These are phyloP conservation scores for Parachaetomium inaequale DNA, from an alignment of 495 filamentous ascomycete genomes.

Conservation along the genomic window DNA sequence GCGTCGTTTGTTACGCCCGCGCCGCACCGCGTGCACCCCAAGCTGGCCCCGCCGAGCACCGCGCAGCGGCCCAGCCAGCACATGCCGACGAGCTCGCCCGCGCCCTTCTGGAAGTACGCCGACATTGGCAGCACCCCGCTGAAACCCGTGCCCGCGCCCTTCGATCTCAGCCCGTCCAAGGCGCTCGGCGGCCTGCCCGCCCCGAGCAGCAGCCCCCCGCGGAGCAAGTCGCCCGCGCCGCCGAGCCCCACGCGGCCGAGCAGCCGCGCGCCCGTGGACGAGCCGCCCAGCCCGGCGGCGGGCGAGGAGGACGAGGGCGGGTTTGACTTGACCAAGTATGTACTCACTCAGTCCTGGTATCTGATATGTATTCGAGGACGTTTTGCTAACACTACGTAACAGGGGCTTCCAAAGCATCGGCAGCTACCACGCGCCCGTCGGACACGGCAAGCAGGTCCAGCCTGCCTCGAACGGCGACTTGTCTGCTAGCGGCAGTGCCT, in stretches of 20 bases:
- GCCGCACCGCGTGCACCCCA: constrained; percentile 75
- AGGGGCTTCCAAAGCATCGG: constrained; percentile 44
- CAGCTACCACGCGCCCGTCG: constrained; percentile 36
- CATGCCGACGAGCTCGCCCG: constrained; percentile 90
- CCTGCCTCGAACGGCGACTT: constrained; percentile 22
- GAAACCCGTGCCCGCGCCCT: constrained; percentile 56
- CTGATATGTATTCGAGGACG: not conserved
- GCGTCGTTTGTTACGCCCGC: constrained; percentile 75
- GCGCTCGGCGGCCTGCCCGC: constrained; percentile 43
- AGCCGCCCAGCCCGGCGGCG: constrained; percentile 23
- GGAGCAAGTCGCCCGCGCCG: constrained; percentile 32
- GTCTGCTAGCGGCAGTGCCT: constrained; percentile 11
- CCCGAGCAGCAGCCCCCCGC: constrained; percentile 63
- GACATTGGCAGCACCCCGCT: constrained; percentile 76
- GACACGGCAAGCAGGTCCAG: constrained; percentile 33
- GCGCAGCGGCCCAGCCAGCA: constrained; percentile 87
- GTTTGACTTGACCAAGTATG: constrained; percentile 41
- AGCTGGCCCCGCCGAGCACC: constrained; percentile 83
- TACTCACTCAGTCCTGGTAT: not conserved
- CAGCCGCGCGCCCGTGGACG: constrained; percentile 16
- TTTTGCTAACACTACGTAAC: constrained; percentile 4
- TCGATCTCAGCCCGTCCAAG: constrained; percentile 51
- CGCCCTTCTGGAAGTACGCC: constrained; percentile 94
- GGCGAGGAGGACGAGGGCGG: constrained; percentile 32
- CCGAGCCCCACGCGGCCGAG: constrained; percentile 31